phyloP scores from a whole-genome alignment of 345 rosid genomes.

The Salix exigua region DNA sequence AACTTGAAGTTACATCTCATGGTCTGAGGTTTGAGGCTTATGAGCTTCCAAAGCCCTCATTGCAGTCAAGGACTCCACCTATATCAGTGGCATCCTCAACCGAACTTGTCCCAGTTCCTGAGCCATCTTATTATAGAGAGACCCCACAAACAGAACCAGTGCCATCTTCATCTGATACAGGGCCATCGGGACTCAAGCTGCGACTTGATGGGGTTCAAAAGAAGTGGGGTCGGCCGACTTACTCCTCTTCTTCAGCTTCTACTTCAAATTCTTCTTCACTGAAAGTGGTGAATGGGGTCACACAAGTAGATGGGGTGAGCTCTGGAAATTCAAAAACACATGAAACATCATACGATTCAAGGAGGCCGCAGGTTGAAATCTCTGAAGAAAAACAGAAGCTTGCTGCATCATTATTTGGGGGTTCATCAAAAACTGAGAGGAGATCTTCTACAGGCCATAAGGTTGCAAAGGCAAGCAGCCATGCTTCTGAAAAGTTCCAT shows the following conservation, averaged over 20 bases:
- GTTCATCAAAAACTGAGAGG: conserved; percentile 63
- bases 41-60: conserved; percentile 70
- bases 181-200: conserved; percentile 62
- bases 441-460: conserved; percentile 53
- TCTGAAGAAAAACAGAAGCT: conserved; percentile 90
- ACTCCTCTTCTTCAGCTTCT: conserved; percentile 50
- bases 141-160: conserved; percentile 40
- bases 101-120: conserved; percentile 74
- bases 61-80: conserved; percentile 43
- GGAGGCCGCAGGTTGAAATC: conserved; percentile 58
- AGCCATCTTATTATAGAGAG: conserved; percentile 57
- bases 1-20: conserved; percentile 57
- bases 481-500: conserved; percentile 31
- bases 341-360: conserved; percentile 49
- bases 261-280: conserved; percentile 42
- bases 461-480: conserved; percentile 44
- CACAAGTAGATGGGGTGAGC: conserved; percentile 38
- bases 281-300: conserved; percentile 46
- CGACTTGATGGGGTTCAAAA: conserved; percentile 93
- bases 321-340: conserved; percentile 45
- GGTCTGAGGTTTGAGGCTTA: conserved; percentile 93
- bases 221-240: conserved; percentile 85
- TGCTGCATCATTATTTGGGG: conserved; percentile 95
- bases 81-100: conserved; percentile 41
- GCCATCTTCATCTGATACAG: conserved; percentile 47